phyloP scores from a whole-genome alignment of 108 stramenopile genomes.

The Cyclostephanos tholiformis region DNA sequence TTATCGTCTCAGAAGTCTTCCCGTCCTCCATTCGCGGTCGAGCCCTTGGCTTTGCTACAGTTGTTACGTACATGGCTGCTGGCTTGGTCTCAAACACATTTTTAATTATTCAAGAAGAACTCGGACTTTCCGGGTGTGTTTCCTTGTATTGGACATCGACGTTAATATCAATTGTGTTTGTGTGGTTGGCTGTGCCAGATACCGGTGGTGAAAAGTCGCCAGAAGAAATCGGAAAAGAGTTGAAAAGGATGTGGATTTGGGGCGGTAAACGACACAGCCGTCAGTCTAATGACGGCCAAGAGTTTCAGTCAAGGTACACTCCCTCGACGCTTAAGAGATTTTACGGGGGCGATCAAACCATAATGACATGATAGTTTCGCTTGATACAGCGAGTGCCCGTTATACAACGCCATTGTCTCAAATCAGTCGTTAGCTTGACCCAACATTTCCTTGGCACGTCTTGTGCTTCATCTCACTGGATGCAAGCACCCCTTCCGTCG shows the following conservation, averaged over 20 bases:
- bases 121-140: slow-evolving; percentile 57
- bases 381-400: neutral
- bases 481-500: too few relatives aligned
- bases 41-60: slow-evolving; percentile 55
- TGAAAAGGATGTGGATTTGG: slow-evolving; percentile 67
- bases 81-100: slow-evolving; percentile 65
- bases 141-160: slow-evolving; percentile 56
- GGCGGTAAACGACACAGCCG: neutral
- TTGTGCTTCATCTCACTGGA: too few relatives aligned
- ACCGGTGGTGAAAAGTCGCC: slow-evolving; percentile 58
- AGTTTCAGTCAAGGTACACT: neutral
- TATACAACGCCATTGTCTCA: neutral
- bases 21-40: slow-evolving; percentile 71
- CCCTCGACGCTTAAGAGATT: slow-evolving; percentile 2
- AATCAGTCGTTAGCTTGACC: too few relatives aligned
- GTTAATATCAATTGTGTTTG: slow-evolving; percentile 55
- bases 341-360: slow-evolving; percentile 12
- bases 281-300: neutral
- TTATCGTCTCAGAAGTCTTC: slow-evolving; percentile 72
- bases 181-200: slow-evolving; percentile 64
- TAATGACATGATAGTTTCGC: slow-evolving; percentile 1
- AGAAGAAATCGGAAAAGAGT: slow-evolving; percentile 49
- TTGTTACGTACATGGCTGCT: slow-evolving; percentile 61
- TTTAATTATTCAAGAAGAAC: slow-evolving; percentile 38
- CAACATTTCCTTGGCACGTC: too few relatives aligned